phyloP scores from a whole-genome alignment of 2,329 filamentous ascomycete species.

The Botrytis elliptica region DNA sequence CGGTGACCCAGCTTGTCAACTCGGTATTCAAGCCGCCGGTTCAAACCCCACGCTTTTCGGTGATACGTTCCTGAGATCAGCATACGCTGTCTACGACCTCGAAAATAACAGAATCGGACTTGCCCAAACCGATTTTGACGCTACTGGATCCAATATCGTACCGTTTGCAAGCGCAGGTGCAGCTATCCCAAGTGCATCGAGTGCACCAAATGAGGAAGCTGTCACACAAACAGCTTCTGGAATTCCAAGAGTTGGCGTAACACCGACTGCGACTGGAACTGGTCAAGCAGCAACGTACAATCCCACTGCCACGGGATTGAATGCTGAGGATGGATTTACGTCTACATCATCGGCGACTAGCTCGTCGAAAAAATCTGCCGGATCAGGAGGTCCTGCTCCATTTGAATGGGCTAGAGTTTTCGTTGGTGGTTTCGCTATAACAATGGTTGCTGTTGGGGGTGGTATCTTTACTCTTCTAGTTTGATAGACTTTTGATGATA shows the following conservation, averaged over 20 bases:
- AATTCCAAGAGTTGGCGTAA: slow-evolving; percentile 28
- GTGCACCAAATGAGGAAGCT: slow-evolving; percentile 29
- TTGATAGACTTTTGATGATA: slow-evolving; percentile 2
- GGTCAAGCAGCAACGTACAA: slow-evolving; percentile 32
- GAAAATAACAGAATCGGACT: slow-evolving; percentile 51
- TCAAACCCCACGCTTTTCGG: slow-evolving; percentile 43
- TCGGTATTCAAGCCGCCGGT: slow-evolving; percentile 49
- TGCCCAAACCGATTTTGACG: slow-evolving; percentile 49
- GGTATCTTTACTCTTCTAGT: slow-evolving; percentile 28
- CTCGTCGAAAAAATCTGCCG: slow-evolving; percentile 32
- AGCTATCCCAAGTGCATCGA: slow-evolving; percentile 33
- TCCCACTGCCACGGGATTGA: slow-evolving; percentile 33
- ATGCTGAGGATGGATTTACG: slow-evolving; percentile 35
- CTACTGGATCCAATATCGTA: slow-evolving; percentile 38
- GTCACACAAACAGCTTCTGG: slow-evolving; percentile 37
- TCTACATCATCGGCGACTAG: slow-evolving; percentile 21
- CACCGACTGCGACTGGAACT: slow-evolving; percentile 25
- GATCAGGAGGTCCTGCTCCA: slow-evolving; percentile 28
- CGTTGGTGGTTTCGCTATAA: slow-evolving; percentile 27
- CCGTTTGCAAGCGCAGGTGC: slow-evolving; percentile 35
- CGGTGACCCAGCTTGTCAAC: slow-evolving; percentile 48
- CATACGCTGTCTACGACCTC: slow-evolving; percentile 56
- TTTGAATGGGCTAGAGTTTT: slow-evolving; percentile 34
- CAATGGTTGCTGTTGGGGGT: slow-evolving; percentile 33
- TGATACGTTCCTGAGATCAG: slow-evolving; percentile 54